phyloP scores from a whole-genome alignment of 495 filamentous ascomycete genomes.

The Penicillium bialowiezense region DNA sequence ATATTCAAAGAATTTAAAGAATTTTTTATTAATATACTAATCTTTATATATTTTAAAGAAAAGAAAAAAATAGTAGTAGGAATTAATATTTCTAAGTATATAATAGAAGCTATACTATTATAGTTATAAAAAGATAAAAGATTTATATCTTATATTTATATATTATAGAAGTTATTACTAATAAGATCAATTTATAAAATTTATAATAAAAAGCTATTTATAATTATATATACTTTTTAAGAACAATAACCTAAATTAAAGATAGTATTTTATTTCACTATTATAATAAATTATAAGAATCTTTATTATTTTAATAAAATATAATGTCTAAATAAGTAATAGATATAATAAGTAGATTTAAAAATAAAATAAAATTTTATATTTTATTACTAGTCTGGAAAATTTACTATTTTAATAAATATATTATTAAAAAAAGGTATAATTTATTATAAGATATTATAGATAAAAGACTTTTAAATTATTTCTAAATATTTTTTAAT shows the following conservation, averaged over 20 bases:
- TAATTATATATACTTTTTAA: no score
- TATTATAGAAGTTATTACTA: constrained; percentile 6
- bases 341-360: neutral
- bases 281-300: constrained; percentile 1
- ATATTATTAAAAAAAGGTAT: no score
- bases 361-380: constrained; percentile 3
- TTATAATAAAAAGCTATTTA: no score
- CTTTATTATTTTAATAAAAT: neutral
- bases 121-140: constrained; percentile 4
- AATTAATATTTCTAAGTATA: constrained; percentile 7
- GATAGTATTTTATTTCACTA: constrained; percentile 8
- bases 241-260: no score
- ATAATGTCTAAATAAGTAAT: constrained; percentile 1
- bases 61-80: neutral
- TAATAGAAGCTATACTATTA: neutral
- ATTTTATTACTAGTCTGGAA: neutral
- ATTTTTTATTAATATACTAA: no score
- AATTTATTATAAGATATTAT: no score
- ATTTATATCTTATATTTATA: constrained; percentile 5
- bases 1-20: constrained; percentile 5
- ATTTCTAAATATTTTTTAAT: no score
- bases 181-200: no score
- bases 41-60: constrained; percentile 1
- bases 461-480: no score
- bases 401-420: no score